These are phyloP conservation scores for Oryza rufipogon DNA, from an alignment of 176 grass and related monocot species.

Conservation along the genomic window DNA sequence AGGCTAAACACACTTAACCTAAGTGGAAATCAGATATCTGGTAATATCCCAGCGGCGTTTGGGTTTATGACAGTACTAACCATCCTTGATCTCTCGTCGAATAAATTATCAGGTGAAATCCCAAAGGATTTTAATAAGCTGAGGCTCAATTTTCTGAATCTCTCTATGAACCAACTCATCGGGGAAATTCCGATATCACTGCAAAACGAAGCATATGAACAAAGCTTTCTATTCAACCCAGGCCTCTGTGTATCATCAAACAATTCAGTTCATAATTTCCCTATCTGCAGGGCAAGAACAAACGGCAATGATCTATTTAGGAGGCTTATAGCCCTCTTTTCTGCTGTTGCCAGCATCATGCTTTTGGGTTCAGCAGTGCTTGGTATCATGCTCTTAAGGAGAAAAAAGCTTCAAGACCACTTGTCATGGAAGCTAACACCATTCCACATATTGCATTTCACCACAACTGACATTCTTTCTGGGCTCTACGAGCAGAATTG, in stretches of 20 bases:
- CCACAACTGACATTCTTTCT: constrained; percentile 24
- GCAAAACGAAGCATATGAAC: constrained; percentile 40
- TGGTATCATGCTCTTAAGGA: constrained; percentile 36
- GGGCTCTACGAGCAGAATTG: constrained; percentile 55
- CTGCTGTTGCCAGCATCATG: constrained; percentile 35
- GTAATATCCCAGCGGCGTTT: constrained; percentile 46
- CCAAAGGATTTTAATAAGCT: constrained; percentile 45
- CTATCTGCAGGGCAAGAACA: constrained; percentile 22
- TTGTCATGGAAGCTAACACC: constrained; percentile 54
- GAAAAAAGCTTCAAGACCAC: constrained; percentile 17
- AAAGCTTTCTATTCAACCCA: constrained; percentile 63
- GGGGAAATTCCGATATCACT: constrained; percentile 58
- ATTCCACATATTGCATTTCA: constrained; percentile 58
- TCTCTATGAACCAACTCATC: constrained; percentile 63
- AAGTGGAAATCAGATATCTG: constrained; percentile 50
- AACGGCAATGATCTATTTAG: constrained; percentile 21
- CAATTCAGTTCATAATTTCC: constrained; percentile 33
- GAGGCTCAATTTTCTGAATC: constrained; percentile 31
- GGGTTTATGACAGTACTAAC: constrained; percentile 44
- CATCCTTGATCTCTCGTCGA: constrained; percentile 61
- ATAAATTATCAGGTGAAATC: constrained; percentile 50
- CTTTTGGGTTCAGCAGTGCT: constrained; percentile 14
- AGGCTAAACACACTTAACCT: constrained; percentile 44
- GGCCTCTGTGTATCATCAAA: constrained; percentile 49
- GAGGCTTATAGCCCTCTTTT: constrained; percentile 19